Percentiles rank a stretch among this genome's conserved stretches.
Evolutionary conservation across 495 filamentous ascomycete species (phyloP).

Genomic region (Penicillium cinerascens): DNA sequence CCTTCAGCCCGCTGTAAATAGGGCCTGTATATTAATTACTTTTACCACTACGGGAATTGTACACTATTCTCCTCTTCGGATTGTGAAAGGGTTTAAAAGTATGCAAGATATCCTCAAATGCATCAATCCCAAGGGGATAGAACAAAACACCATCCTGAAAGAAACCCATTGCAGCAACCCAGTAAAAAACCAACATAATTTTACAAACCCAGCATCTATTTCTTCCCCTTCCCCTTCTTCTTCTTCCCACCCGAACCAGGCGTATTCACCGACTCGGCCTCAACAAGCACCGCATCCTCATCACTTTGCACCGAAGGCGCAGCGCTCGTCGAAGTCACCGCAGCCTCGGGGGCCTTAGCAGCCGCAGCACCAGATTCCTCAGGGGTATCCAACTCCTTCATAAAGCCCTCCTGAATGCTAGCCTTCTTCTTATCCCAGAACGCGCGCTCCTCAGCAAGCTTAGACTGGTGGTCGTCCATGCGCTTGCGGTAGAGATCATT

Average conservation of each 20-base stretch:
- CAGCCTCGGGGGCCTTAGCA: slow-evolving; percentile 29
- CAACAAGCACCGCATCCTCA: slow-evolving; percentile 84
- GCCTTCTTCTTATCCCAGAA: slow-evolving; percentile 89
- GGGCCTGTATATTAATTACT: slow-evolving; percentile 20
- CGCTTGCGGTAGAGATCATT: slow-evolving; percentile 60
- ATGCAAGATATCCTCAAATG: background rate
- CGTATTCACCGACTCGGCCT: slow-evolving; percentile 46
- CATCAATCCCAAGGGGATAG: background rate
- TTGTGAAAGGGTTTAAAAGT: background rate
- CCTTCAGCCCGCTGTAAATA: background rate
- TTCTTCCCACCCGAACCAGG: slow-evolving; percentile 43
- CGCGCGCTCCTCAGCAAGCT: slow-evolving; percentile 66
- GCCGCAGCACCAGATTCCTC: slow-evolving; percentile 12
- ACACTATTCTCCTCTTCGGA: slow-evolving; percentile 1
- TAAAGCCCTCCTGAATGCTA: slow-evolving; percentile 68
- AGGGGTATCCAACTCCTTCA: slow-evolving; percentile 74
- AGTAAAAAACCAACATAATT: slow-evolving; percentile 8
- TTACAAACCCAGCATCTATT: slow-evolving; percentile 44
- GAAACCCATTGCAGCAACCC: slow-evolving; percentile 4
- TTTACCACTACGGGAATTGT: background rate
- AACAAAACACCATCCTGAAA: slow-evolving; percentile 4
- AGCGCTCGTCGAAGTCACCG: slow-evolving; percentile 10
- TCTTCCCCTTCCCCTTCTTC: slow-evolving; percentile 80
- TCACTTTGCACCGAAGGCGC: slow-evolving; percentile 53
- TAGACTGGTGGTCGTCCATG: slow-evolving; percentile 61